Conservation (phyloP, 2,329 filamentous ascomycete genomes). For the Penicillium hordei region DNA sequence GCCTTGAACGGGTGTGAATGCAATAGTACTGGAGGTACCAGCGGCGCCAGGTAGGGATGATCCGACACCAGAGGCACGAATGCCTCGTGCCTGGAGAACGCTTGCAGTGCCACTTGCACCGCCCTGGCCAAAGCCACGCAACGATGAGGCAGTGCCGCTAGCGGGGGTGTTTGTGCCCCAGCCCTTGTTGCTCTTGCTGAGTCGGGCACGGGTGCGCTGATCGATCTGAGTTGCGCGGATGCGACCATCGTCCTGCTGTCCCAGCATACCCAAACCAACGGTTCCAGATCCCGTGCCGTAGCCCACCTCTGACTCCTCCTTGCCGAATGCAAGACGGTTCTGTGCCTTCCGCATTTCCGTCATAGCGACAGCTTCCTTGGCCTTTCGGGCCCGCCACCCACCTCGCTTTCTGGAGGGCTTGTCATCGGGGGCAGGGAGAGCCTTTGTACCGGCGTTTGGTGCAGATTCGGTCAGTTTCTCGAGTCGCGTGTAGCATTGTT, state of each 20-base stretch:
- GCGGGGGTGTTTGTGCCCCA: constrained; percentile 73
- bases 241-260: constrained; percentile 80
- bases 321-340: constrained; percentile 93
- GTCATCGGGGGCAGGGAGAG: constrained; percentile 89
- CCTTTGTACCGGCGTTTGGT: constrained; percentile 81
- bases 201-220: constrained; percentile 85
- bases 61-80: constrained; percentile 80
- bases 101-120: constrained; percentile 60
- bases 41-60: constrained; percentile 62
- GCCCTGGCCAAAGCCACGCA: constrained; percentile 72
- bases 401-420: constrained; percentile 92
- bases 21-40: constrained; percentile 81
- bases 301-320: constrained; percentile 90
- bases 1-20: constrained; percentile 92
- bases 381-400: constrained; percentile 83
- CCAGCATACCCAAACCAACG: constrained; percentile 92
- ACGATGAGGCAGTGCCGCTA: constrained; percentile 68
- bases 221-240: constrained; percentile 88
- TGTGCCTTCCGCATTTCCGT: constrained; percentile 94
- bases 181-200: constrained; percentile 92
- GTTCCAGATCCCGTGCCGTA: constrained; percentile 85
- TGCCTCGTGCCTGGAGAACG: constrained; percentile 73
- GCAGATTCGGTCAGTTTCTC: constrained; percentile 92
- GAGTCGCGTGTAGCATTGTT: constrained; percentile 78
- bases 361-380: constrained; percentile 96